Base-by-base conservation (phyloP, 768 basidiomycete species). In the Phanerochaete sordida region DNA sequence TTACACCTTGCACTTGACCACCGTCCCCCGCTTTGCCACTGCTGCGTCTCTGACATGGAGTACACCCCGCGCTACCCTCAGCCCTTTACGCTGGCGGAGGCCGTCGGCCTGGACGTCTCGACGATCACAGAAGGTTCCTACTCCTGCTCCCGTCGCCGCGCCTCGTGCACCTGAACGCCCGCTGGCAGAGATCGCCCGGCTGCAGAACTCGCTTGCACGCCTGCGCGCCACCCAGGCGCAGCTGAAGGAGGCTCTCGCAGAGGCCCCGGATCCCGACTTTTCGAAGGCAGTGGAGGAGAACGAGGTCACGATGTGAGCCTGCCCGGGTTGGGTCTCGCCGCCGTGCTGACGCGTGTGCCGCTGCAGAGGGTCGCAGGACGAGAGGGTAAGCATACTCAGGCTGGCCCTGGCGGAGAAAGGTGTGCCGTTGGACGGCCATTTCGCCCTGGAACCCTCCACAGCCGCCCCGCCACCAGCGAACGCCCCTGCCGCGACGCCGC, bases 311-410 rank as follows among this genome's bases (percentile, higher is more conserved):
- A 90, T 94, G 91, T 87, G 66, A 58, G 80, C 73, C 16, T n/a
- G n/a, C n/a, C n/a, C n/a, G n/a, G n/a, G n/a, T n/a, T n/a, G n/a
- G n/a, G 11, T 23, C 21, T 12, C 26, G 45, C 23, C 9, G 21
- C 45, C 2, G 27, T 46, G n/a, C 12, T 33, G 6, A 27, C 21
- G 7, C 19, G 23, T 23, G 50, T 57, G 4, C 46, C 65, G 58
- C 30, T 63, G 27, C 66, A 93, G 91, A 62, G 87, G 81, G 7
- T 90, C 91, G 8, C 91, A 93, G 72, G 82, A 88, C 66, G 91
- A 93, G 63, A 35, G 91, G 23, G 82, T 91, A 59, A 73, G 74
- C 27, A 90, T 92, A 54, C 77, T 91, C 54, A 83, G 80, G 70
- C 74, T 86, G 66, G 89, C 86, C 7, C 73, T 91, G 57, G 72